Conservation (phyloP, 108 stramenopile genomes). For the Chaetoceros tenuissimus region DNA sequence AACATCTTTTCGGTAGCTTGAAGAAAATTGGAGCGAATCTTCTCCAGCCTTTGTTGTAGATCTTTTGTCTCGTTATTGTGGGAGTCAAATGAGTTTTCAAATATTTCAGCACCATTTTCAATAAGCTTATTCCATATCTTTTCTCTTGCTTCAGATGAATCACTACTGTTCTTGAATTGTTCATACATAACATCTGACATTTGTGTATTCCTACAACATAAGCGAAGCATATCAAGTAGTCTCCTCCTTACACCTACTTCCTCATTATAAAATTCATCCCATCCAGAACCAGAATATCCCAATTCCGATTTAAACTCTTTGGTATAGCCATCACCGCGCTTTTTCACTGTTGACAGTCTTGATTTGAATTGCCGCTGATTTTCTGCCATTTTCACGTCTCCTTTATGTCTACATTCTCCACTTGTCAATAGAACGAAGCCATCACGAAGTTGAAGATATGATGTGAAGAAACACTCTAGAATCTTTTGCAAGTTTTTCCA, state of each 20-base stretch:
- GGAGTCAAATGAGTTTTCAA: slow-evolving; percentile 39
- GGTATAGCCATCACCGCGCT: slow-evolving; percentile 61
- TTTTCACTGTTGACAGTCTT: slow-evolving; percentile 18
- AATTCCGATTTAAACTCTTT: slow-evolving; percentile 26
- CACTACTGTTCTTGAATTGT: background rate
- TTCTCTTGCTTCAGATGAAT: background rate
- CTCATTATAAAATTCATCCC: slow-evolving; percentile 70
- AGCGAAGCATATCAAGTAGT: slow-evolving; percentile 15
- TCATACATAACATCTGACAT: background rate
- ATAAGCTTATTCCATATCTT: slow-evolving; percentile 35
- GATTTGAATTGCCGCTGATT: slow-evolving; percentile 23
- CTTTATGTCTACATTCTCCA: slow-evolving; percentile 68
- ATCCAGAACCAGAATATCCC: slow-evolving; percentile 58
- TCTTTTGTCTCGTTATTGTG: slow-evolving; percentile 24
- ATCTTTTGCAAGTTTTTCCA: slow-evolving; percentile 2
- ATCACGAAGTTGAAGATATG: slow-evolving; percentile 57
- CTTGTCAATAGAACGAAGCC: slow-evolving; percentile 60
- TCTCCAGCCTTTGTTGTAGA: slow-evolving; percentile 21
- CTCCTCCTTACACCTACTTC: slow-evolving; percentile 40
- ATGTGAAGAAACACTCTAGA: slow-evolving; percentile 24
- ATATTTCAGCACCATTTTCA: slow-evolving; percentile 13
- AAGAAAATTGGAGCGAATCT: slow-evolving; percentile 17
- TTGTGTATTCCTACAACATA: background rate
- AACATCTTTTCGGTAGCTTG: slow-evolving; percentile 25
- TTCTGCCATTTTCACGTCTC: slow-evolving; percentile 29